Evolutionary conservation across 352 stramenopile species (phyloP).

Genomic region (Phytophthora multivora): DNA sequence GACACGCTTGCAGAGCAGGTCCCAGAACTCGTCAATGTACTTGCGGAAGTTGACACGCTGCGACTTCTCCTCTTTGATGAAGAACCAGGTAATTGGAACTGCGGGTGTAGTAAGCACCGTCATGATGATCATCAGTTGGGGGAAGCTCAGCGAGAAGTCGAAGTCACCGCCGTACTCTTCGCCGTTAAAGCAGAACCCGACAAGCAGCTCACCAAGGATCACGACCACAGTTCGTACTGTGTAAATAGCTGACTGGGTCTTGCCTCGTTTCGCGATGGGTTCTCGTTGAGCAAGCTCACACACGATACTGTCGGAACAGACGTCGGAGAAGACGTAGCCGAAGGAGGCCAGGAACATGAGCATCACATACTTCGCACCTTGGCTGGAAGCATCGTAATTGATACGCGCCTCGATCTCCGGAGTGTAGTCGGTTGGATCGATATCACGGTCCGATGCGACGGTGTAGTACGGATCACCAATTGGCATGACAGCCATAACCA

Average conservation of each 20-base stretch:
- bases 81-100: conserved; percentile 17
- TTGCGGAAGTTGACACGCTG: conserved; percentile 16
- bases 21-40: conserved; percentile 20
- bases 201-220: conserved; percentile 13
- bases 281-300: conserved; percentile 20
- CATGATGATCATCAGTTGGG: conserved; percentile 23
- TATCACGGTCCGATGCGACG: conserved; percentile 16
- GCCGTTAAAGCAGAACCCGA: conserved; percentile 19
- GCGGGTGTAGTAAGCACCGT: conserved; percentile 2
- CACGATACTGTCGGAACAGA: conserved; percentile 25
- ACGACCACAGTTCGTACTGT: conserved; percentile 11
- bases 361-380: conserved; percentile 22
- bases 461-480: conserved; percentile 21
- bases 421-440: conserved; percentile 17
- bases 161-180: conserved; percentile 16
- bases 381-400: conserved; percentile 11
- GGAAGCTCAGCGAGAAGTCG: conserved; percentile 19
- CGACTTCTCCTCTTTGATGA: conserved; percentile 17
- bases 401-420: conserved; percentile 19
- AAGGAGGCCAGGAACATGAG: conserved; percentile 19
- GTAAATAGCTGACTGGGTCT: conserved; percentile 18
- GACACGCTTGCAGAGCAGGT: conserved; percentile 13
- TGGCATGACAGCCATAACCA: conserved; percentile 18
- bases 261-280: conserved; percentile 15
- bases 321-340: conserved; percentile 21